phyloP scores from a whole-genome alignment of 2,329 filamentous ascomycete genomes.

The Pseudocercospora musae region DNA sequence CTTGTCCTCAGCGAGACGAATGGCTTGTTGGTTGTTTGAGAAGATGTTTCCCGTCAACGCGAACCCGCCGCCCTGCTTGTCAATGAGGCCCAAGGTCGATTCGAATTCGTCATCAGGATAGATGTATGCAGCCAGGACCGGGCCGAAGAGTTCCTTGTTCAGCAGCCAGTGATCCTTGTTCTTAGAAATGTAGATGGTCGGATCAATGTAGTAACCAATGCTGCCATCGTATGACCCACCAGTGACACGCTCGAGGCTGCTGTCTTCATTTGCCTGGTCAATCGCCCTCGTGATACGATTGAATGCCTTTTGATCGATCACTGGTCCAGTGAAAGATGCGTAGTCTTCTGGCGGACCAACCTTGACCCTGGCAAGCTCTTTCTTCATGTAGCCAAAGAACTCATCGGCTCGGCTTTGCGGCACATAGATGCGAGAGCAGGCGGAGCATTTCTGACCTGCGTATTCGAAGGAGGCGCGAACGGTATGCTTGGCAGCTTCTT shows the following conservation, averaged over 20 bases:
- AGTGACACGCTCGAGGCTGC: conserved; percentile 65
- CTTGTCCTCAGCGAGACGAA: conserved; percentile 65
- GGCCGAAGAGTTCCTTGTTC: conserved; percentile 76
- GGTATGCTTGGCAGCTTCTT: conserved; percentile 75
- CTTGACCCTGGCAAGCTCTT: conserved; percentile 65
- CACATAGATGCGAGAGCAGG: conserved; percentile 74
- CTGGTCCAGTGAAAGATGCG: conserved; percentile 76
- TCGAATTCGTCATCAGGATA: conserved; percentile 61
- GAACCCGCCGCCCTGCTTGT: conserved; percentile 65
- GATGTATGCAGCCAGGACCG: conserved; percentile 68
- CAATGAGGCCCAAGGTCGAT: conserved; percentile 59
- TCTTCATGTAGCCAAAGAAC: conserved; percentile 63
- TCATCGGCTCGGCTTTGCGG: conserved; percentile 68
- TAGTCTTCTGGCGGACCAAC: conserved; percentile 68
- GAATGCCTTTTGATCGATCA: conserved; percentile 78
- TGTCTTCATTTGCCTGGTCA: conserved; percentile 69
- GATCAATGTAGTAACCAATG: conserved; percentile 77
- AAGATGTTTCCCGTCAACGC: conserved; percentile 73
- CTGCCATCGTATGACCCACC: conserved; percentile 74
- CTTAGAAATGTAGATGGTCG: conserved; percentile 72
- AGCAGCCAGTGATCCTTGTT: conserved; percentile 72
- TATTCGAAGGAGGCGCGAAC: conserved; percentile 84
- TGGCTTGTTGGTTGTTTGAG: conserved; percentile 61
- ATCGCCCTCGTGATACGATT: conserved; percentile 73
- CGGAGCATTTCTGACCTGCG: conserved; percentile 86